phyloP scores from a whole-genome alignment of 345 rosid species.

The Pelargonium nanum region DNA sequence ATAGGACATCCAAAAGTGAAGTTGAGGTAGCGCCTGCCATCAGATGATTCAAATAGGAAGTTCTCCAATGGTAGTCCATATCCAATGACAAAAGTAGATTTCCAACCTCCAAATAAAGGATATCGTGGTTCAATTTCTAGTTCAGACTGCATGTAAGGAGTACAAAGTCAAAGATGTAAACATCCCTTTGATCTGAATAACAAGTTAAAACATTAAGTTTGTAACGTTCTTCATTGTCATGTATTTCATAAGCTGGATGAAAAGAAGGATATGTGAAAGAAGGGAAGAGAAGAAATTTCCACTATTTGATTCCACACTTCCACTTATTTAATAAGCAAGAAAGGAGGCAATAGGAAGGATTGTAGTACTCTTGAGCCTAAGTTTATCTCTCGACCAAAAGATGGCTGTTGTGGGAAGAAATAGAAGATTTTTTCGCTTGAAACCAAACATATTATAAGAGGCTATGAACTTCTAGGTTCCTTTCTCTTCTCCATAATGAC shows the following conservation, averaged over 20 bases:
- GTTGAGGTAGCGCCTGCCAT: conserved; percentile 89
- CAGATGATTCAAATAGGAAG: conserved; percentile 76
- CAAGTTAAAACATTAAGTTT: not conserved
- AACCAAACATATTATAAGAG: not conserved
- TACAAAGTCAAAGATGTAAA: conserved; percentile 7
- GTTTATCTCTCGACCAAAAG: not conserved
- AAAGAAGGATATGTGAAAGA: no score
- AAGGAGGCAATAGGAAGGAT: not conserved
- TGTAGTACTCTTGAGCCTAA: not conserved
- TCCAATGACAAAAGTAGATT: conserved; percentile 82
- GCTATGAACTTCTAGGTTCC: not conserved
- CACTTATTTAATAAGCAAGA: not conserved
- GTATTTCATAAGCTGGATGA: not conserved
- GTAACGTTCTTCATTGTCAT: not conserved
- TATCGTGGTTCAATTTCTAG: conserved; percentile 93
- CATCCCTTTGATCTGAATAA: not conserved
- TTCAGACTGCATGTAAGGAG: conserved; percentile 58
- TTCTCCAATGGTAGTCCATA: conserved; percentile 85
- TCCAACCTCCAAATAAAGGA: conserved; percentile 99
- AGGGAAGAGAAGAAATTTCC: no score
- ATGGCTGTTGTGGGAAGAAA: not conserved
- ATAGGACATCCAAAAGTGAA: conserved; percentile 95
- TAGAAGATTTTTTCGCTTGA: not conserved
- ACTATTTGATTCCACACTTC: not conserved
- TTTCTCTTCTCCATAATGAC: not conserved